These are phyloP conservation scores for Aspergillus fructus DNA, from an alignment of 2,329 filamentous ascomycete species.

Conservation along the genomic window DNA sequence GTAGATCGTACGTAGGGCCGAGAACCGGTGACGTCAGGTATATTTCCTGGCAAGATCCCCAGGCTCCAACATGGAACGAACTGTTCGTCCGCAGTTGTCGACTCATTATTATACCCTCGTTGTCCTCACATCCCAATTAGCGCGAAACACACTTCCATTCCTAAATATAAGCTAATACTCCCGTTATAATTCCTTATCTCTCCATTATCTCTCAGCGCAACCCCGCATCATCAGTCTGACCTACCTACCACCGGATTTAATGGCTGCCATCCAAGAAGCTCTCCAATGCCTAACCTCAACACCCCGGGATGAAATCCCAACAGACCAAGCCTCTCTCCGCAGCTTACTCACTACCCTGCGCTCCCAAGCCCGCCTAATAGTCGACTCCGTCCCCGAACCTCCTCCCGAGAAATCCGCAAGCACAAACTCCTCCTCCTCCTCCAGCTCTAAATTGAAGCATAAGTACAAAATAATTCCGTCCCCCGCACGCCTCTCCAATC, in stretches of 20 bases:
- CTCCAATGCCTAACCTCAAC: constrained; percentile 58
- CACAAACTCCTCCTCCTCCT: background rate
- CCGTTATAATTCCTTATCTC: too few relatives aligned
- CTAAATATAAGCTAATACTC: too few relatives aligned
- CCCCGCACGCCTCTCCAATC: constrained; percentile 41
- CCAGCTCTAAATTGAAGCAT: background rate
- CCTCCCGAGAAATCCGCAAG: constrained; percentile 25
- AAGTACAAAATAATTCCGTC: constrained; percentile 47
- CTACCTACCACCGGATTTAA: constrained; percentile 25
- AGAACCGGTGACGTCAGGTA: background rate
- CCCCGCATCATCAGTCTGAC: background rate
- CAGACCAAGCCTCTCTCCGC: constrained; percentile 48
- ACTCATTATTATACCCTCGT: too few relatives aligned
- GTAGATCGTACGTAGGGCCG: background rate
- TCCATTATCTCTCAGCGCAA: background rate
- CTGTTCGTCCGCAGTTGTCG: too few relatives aligned
- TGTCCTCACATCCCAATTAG: too few relatives aligned
- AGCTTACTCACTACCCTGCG: constrained; percentile 62
- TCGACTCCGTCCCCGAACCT: constrained; percentile 71
- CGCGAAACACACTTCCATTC: too few relatives aligned
- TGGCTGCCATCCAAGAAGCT: constrained; percentile 61
- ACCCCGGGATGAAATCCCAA: constrained; percentile 53
- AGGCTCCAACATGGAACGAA: too few relatives aligned
- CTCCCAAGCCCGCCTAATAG: constrained; percentile 65
- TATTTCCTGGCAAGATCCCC: too few relatives aligned